Base-by-base conservation (phyloP, 495 filamentous ascomycete species). In the Chaetomium tenue region DNA sequence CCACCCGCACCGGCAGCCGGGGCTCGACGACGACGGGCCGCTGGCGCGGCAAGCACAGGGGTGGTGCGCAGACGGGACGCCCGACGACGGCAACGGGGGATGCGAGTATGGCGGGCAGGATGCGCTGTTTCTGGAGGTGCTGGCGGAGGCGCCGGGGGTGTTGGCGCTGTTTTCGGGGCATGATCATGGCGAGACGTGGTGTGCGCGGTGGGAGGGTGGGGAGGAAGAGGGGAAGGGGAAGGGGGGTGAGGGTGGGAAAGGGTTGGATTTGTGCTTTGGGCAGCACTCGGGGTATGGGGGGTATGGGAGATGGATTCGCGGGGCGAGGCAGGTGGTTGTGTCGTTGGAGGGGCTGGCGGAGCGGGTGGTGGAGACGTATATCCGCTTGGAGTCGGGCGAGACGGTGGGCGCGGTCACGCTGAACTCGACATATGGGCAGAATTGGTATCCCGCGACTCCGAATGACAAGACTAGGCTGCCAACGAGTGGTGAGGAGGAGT, bases 131-230 rank as follows among this genome's bases (percentile, higher is more conserved):
- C 89, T 91, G 87, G 65, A 81, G 47, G 86, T 87, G 0, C 68
- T 91, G 44, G 72, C 83, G 2, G 68, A 78, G 5, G 86, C 83
- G 0, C 74, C 78, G 3, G 85, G 86, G 0, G 59, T 91, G 42
- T 80, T 89, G 63, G 86, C 82, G 2, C 71, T 88, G 0, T 89
- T 89, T 67, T 84, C 81, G 12, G 89, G 88, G 1, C 89, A 91
- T 63, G 88, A 91, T 65, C 88, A 92, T 72, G 84, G 84, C 0
- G 80, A 89, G 69, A 83, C 84, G 33, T 91, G 88, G 88, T 91
- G 81, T 65, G 74, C 72, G 37, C 76, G 74, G 48, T 84, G 80
- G 80, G 74, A 81, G 40, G 58, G 63, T 76, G 13, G 68, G 72
- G 3, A 71, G 70, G 39, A 71, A 44, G 40, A 15, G 40, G 40